Evolutionary conservation across 352 stramenopile species (phyloP), one percentile per base, ranked within the genome.

Genomic region (Phytopythium aichiense): DNA sequence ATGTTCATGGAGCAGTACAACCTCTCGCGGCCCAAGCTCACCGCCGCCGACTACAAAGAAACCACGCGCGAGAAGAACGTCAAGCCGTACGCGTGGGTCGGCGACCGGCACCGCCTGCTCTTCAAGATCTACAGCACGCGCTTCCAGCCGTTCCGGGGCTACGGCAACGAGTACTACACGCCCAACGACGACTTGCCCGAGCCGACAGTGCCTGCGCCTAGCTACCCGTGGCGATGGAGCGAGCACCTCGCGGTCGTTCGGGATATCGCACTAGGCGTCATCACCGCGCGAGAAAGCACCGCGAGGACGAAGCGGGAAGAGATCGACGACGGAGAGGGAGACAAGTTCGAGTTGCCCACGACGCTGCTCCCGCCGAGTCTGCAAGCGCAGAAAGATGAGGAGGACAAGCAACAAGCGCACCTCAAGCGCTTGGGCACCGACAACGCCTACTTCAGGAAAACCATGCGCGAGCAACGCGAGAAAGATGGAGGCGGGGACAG

Each of bases 171-270:
- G 13, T 89, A 87, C 66, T 87, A 87, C 61, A 66, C 65, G 12
- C 64, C 33, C 1, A 67, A 81, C 25, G 65, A 76, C 16, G 63
- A 62, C 35, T 65, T 85, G 11, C 67, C 73, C 7, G 35, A 58
- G 37, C 57, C 71, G 8, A 77, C 63, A 40, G 58, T 85, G 7
- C 76, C 76, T 22, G 73, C 73, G 6, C 63, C 69, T 46, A 74
- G 69, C 16, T 85, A 85, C 67, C 76, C 76, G 31, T 85, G 76
- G 76, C 53, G 68, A 16, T 85, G 76, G 76, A 68, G 67, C 49
- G 55, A 40, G 7, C 65, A 68, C 28, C 67, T 85, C 3, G 57
- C 65, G 0, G 38, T 73, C 25, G 55, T 60, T 28, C 66, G 73
- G 50, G 60, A 63, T 7, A 55, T 81, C 23, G 59, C 66, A 7